A percentile compares a stretch with the other conserved stretches of the same genome.
These are phyloP conservation scores for Eucalyptus regnans DNA, from an alignment of 345 rosid species.

Conservation along the genomic window DNA sequence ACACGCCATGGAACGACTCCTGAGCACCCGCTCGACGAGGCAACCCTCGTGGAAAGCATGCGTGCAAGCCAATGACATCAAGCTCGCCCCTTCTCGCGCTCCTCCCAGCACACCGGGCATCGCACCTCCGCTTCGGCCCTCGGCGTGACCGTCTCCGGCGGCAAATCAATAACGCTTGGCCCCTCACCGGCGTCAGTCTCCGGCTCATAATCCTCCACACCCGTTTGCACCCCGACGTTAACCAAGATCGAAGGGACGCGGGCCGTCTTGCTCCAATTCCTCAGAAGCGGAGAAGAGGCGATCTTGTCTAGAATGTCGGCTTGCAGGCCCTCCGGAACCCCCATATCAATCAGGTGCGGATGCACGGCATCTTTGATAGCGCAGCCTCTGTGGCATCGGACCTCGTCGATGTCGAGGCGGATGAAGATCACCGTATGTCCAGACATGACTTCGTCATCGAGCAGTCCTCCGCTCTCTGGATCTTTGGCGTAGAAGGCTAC, in stretches of 20 bases:
- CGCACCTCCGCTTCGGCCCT: not conserved
- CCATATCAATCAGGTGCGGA: not conserved
- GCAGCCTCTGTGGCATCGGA: not conserved
- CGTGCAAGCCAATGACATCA: not conserved
- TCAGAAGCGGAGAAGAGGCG: not conserved
- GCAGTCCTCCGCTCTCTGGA: not conserved
- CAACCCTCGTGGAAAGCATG: not conserved
- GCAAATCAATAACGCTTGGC: not conserved
- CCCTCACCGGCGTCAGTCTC: not conserved
- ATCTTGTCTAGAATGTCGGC: not conserved
- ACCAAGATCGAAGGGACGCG: not conserved
- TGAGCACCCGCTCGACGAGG: not conserved
- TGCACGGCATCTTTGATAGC: not conserved
- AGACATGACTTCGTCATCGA: not conserved
- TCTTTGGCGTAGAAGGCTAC: not conserved
- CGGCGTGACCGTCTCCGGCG: not conserved
- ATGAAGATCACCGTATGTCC: not conserved
- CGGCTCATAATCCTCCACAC: not conserved
- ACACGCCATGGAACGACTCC: not conserved
- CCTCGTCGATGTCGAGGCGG: not conserved
- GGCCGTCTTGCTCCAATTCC: not conserved
- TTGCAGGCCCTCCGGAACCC: not conserved
- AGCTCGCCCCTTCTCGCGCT: not conserved
- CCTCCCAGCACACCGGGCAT: not conserved
- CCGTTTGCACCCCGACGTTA: not conserved